These are phyloP conservation scores for Salix viminalis DNA, from an alignment of 345 rosid species.

Conservation along the genomic window DNA sequence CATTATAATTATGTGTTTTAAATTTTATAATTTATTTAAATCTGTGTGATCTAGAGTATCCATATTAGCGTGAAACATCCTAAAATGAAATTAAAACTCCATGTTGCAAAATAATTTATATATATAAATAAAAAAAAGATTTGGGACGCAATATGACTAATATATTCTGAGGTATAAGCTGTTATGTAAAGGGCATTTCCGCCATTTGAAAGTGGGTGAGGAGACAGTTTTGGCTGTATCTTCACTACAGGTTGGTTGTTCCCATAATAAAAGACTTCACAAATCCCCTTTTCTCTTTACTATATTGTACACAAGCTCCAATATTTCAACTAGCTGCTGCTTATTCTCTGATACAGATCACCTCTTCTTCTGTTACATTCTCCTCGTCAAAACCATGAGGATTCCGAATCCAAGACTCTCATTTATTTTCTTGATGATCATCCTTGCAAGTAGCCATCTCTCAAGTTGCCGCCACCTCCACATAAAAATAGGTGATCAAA, in stretches of 20 bases:
- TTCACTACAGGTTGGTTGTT: conserved; percentile 12
- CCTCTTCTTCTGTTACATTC: background rate
- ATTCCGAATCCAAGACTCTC: conserved; percentile 10
- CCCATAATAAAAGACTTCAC: conserved; percentile 5
- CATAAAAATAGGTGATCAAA: background rate
- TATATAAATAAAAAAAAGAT: too few relatives aligned
- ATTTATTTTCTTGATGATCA: conserved; percentile 14
- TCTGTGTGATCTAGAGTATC: too few relatives aligned
- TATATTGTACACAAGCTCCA: background rate
- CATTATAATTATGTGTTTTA: too few relatives aligned
- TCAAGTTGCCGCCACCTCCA: conserved; percentile 24
- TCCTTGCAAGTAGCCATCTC: conserved; percentile 18
- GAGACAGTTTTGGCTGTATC: conserved; percentile 15
- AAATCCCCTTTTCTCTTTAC: background rate
- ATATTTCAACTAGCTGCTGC: background rate
- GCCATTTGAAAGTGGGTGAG: background rate
- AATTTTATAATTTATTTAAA: too few relatives aligned
- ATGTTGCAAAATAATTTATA: too few relatives aligned
- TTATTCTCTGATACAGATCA: background rate
- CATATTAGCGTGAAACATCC: too few relatives aligned
- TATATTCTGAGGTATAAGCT: too few relatives aligned
- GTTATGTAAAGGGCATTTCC: background rate
- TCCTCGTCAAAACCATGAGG: conserved; percentile 11
- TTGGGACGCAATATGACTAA: too few relatives aligned
- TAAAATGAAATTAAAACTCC: too few relatives aligned